These are phyloP conservation scores for Aspergillus sparsus DNA, from an alignment of 495 filamentous ascomycete genomes.

Conservation along the genomic window DNA sequence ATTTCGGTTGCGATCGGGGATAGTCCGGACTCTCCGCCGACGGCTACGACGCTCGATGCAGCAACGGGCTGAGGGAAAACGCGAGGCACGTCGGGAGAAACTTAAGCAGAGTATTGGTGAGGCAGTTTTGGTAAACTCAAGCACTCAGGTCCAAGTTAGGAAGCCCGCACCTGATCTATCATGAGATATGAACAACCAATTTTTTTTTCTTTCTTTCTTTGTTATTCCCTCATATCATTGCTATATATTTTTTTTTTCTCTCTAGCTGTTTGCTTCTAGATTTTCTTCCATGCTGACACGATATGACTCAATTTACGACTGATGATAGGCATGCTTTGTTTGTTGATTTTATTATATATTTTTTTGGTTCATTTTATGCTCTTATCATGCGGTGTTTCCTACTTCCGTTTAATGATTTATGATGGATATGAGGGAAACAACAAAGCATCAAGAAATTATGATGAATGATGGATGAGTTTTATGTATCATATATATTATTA, in stretches of 20 bases:
- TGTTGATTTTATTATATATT: constrained; percentile 16
- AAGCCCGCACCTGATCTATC: constrained; percentile 7
- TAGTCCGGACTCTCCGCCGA: constrained; percentile 51
- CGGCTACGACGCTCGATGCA: constrained; percentile 61
- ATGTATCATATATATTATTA: constrained; percentile 14
- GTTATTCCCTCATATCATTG: constrained; percentile 11
- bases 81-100: constrained; percentile 63
- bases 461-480: not conserved
- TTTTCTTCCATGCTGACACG: not conserved
- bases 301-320: constrained; percentile 19
- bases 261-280: not conserved
- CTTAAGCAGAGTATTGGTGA: constrained; percentile 68
- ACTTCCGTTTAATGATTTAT: constrained; percentile 9
- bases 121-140: constrained; percentile 38
- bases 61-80: constrained; percentile 52
- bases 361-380: constrained; percentile 12
- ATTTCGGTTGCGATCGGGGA: constrained; percentile 55
- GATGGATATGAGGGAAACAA: constrained; percentile 1
- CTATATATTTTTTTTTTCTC: constrained; percentile 2
- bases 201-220: constrained; percentile 17
- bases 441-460: not conserved
- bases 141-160: constrained; percentile 24
- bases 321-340: constrained; percentile 25
- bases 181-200: constrained; percentile 15
- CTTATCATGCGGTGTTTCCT: not conserved